Conservation (phyloP, 78 protist genomes). For the Isochrysis galbana region DNA sequence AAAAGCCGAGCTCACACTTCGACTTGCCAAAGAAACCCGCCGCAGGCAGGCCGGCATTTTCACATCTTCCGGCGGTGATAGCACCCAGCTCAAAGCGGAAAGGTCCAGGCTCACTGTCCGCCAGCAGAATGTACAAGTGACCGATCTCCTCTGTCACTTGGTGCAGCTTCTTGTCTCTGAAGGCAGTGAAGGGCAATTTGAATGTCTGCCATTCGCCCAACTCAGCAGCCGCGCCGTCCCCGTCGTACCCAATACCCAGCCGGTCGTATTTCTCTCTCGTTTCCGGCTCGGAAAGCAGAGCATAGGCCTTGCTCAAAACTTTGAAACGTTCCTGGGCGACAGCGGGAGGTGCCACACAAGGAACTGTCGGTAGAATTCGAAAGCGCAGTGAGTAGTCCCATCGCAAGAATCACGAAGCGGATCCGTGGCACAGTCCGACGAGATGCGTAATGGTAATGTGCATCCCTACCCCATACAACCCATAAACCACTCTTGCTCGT, state of each 20-base stretch:
- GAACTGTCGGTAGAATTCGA: too few relatives aligned
- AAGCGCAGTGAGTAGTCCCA: too few relatives aligned
- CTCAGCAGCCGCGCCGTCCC: background rate
- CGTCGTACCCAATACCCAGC: background rate
- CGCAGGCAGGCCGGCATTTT: background rate
- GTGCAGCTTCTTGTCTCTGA: background rate
- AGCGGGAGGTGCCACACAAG: too few relatives aligned
- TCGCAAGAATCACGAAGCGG: too few relatives aligned
- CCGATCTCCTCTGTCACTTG: background rate
- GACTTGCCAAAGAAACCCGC: background rate
- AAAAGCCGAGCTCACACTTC: background rate
- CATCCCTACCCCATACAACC: too few relatives aligned
- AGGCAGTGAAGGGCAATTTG: constrained; percentile 14
- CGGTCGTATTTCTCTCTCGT: background rate
- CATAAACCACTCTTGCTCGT: too few relatives aligned
- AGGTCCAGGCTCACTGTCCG: background rate
- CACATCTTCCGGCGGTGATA: background rate
- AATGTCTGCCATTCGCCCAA: background rate
- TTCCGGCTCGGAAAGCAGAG: background rate
- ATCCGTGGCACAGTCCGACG: too few relatives aligned
- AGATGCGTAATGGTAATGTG: too few relatives aligned
- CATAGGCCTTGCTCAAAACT: background rate
- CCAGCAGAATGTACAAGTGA: background rate
- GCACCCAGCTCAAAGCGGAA: background rate
- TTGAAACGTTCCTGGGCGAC: background rate